Percentiles rank a stretch among this genome's conserved stretches.
These are phyloP conservation scores for Alternaria brassicicola DNA, from an alignment of 2,329 filamentous ascomycete species.

Conservation along the genomic window DNA sequence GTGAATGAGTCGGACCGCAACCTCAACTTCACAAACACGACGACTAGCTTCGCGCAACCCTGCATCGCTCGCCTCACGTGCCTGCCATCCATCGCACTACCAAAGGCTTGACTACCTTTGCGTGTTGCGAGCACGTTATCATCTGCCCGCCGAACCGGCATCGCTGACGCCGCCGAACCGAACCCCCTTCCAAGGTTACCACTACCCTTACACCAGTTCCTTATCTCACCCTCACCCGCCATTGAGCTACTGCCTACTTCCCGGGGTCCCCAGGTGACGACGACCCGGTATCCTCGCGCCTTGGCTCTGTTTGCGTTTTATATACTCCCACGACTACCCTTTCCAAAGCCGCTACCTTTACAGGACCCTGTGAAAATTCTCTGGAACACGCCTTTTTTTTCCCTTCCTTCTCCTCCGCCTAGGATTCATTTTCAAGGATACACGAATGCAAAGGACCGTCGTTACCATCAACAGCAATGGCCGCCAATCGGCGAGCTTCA, in stretches of 20 bases:
- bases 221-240: conserved; percentile 29
- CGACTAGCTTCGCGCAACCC: conserved; percentile 20
- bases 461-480: conserved; percentile 96
- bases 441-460: conserved; percentile 65
- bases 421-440: conserved; percentile 6
- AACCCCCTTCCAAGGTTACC: conserved; percentile 17
- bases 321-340: conserved; percentile 23
- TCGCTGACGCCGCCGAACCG: conserved; percentile 18
- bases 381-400: neutral
- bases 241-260: conserved; percentile 16
- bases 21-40: conserved; percentile 7
- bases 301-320: conserved; percentile 29
- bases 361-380: neutral
- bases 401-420: too few species aligned
- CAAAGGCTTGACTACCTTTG: conserved; percentile 13
- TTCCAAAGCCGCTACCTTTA: conserved; percentile 7
- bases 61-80: conserved; percentile 40
- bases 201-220: conserved; percentile 24
- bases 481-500: conserved; percentile 92
- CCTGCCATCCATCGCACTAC: conserved; percentile 21
- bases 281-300: conserved; percentile 23
- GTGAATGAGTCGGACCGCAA: conserved; percentile 9
- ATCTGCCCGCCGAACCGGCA: conserved; percentile 33
- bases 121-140: conserved; percentile 24
- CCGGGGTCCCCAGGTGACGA: conserved; percentile 11